Base-by-base conservation (phyloP, 179 eudicot genomes). In the Carnegiea gigantea region DNA sequence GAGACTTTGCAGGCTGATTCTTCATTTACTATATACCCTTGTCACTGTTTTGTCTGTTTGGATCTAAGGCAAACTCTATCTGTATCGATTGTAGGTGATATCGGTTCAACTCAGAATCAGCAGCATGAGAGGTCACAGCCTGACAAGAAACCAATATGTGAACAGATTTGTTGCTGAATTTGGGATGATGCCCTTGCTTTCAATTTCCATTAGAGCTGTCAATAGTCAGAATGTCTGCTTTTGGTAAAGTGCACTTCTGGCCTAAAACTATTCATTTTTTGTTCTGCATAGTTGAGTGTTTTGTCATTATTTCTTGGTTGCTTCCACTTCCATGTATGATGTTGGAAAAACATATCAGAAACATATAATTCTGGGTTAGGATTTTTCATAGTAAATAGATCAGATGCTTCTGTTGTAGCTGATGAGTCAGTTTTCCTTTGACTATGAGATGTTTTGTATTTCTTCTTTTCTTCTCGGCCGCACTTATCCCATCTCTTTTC, bases 81-180 rank as follows among this genome's bases (percentile, higher is more conserved):
- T 28, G 30, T 28, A 28, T 28, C 30, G 36, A 33, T 33, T 33
- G 36, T 33, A 33, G 36, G 36, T 33, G 36, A 33, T 88, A 96
- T 96, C 26, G 95, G 99, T 14, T 88, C 98, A 17, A 89, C 92
- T 9, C 98, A 33, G 99, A 71, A 94, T 92, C 81, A 94, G 99
- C 82, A 94, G 98, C 86, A 78, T 94, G 88, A 94, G 92, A 83
- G 99, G 96, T 74, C 98, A 96, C 85, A 92, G 64, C 15, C 87
- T 86, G 20, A 90, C 84, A 80, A 86, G 98, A 85, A 87, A 90
- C 0, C 83, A 88, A 53, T 95, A 98, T 53, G 87, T 94, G 1
- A 92, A 96, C 82, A 86, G 86, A 72, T 94, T 96, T 49, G 92
- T 88, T 5, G 83, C 89, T 9, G 90, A 88, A 73, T 96, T 83